Conservation (phyloP, 164 flowering plant genomes). For the Aristolochia californica region DNA sequence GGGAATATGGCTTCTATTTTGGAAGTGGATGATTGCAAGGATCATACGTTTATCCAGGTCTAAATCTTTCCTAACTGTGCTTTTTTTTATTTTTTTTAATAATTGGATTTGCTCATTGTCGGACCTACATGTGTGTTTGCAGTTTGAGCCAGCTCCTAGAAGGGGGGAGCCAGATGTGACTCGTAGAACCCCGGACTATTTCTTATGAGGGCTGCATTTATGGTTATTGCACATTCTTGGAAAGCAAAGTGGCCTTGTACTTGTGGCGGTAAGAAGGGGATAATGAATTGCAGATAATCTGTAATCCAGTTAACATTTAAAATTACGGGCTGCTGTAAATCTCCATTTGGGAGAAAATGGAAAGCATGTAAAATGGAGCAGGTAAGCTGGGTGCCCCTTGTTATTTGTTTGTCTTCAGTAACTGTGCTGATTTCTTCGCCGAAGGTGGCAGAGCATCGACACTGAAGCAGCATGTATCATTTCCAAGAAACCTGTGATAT, state of each 20-base stretch:
- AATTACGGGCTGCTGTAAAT: conserved; percentile 11
- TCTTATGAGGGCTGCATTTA: conserved; percentile 37
- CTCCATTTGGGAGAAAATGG: conserved; percentile 10
- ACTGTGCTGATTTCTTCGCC: conserved; percentile 11
- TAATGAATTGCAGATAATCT: conserved; percentile 7
- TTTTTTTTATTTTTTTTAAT: neutral
- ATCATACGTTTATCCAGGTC: conserved; percentile 95
- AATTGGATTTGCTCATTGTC: neutral
- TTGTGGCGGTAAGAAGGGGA: conserved; percentile 14
- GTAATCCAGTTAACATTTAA: conserved; percentile 15
- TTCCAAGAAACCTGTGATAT: conserved; percentile 16
- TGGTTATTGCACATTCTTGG: conserved; percentile 14
- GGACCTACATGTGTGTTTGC: conserved; percentile 8
- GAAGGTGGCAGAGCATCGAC: conserved; percentile 13
- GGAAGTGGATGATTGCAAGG: conserved; percentile 95
- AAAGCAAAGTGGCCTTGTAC: conserved; percentile 14
- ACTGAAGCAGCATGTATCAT: conserved; percentile 17
- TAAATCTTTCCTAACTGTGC: conserved; percentile 12
- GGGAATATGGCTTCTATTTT: conserved; percentile 98
- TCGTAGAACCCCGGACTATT: conserved; percentile 94
- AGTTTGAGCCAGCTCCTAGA: conserved; percentile 99
- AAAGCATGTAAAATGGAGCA: conserved; percentile 20
- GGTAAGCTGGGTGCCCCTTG: conserved; percentile 12
- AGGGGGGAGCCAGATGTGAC: conserved; percentile 98
- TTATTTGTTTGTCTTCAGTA: conserved; percentile 11